Evolutionary conservation across 345 rosid species (phyloP).

Genomic region (Gossypium mustelinum): DNA sequence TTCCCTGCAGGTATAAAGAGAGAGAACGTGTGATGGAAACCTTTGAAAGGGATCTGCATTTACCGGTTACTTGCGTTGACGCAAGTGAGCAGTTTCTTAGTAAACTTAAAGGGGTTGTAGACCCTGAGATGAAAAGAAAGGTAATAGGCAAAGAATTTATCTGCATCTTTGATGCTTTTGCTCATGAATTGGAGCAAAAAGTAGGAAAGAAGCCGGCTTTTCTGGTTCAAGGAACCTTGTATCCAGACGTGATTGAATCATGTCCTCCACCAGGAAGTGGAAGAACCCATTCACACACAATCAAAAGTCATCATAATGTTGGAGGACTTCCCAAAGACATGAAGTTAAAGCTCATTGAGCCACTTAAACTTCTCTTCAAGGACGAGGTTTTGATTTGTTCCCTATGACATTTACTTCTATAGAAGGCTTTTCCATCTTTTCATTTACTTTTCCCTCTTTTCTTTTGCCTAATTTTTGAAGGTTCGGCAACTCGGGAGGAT

Average conservation of each 20-base stretch:
- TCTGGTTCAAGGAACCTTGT: conserved; percentile 92
- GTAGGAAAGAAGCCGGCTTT: conserved; percentile 75
- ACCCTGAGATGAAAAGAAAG: conserved; percentile 89
- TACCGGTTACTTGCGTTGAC: conserved; percentile 84
- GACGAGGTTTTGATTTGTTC: conserved; percentile 63
- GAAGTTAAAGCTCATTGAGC: conserved; percentile 95
- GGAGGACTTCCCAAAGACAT: conserved; percentile 99
- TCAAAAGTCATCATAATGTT: conserved; percentile 98
- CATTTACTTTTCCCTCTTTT: background rate
- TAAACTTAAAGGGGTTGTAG: conserved; percentile 80
- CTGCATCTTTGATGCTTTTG: conserved; percentile 71
- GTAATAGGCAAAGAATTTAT: conserved; percentile 93
- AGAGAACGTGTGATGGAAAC: conserved; percentile 91
- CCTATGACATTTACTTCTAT: conserved; percentile 2
- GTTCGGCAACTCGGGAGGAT: conserved; percentile 89
- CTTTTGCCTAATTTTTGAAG: conserved; percentile 31
- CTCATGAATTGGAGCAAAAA: conserved; percentile 68
- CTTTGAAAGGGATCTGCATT: conserved; percentile 76
- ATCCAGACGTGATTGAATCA: conserved; percentile 96
- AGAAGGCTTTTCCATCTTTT: background rate
- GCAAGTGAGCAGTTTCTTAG: conserved; percentile 75
- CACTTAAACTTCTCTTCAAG: conserved; percentile 89
- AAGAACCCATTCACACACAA: conserved; percentile 88
- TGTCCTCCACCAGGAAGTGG: conserved; percentile 98
- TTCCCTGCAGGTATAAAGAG: conserved; percentile 68